Base-by-base conservation (phyloP, 148 eudicot genomes). In the Fallopia convolvulus region DNA sequence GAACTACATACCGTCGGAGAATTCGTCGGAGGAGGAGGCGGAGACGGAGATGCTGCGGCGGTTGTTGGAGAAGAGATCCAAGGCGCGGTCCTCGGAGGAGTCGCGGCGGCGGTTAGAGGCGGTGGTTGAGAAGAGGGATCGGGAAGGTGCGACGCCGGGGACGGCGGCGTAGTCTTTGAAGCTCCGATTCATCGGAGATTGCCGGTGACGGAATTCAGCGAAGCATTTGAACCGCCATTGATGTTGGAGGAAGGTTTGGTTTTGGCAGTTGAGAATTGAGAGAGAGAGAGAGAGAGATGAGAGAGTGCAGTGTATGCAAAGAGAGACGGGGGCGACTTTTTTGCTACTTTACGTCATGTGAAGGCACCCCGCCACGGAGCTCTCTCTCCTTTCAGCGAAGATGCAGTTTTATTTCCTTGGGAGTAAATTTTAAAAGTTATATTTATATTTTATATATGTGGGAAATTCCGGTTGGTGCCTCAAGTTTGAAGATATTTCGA, bases 61-160 rank as follows among this genome's bases (percentile, higher is more conserved):
- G 42, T 78, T 81, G 8, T 82, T 80, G 40, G 92, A 84, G 86
- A 87, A 88, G 79, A 90, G 95, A 89, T 90, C 92, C 75, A 87
- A 11, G 30, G 21, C 5, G 14, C 50, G 75, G 1, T 83, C 81
- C 26, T 83, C 83, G 66, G 83, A 77, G 74, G 76, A 20, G 55
- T 80, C 82, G 26, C 85, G 71, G 9, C 80, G 83, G 63, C 39
- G 84, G 23, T 84, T 79, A 11, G 82, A 74, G 73, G 14, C 11
- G 47, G 73, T 3, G 47, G 73, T 0, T n/a, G 20, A 30, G 30
- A 46, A 14, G 49, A 72, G 23, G 50, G 49, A 40, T 23, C 74
- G 47, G 47, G 74, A 41, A 8, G 75, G 26, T 11, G 41, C 12
- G 83, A 20, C 65, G 48, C 55, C 55, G 84, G 84, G 40, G 42